Evolutionary conservation across 78 protist species (phyloP).

Genomic region (Planoprotostelium fungivorum): DNA sequence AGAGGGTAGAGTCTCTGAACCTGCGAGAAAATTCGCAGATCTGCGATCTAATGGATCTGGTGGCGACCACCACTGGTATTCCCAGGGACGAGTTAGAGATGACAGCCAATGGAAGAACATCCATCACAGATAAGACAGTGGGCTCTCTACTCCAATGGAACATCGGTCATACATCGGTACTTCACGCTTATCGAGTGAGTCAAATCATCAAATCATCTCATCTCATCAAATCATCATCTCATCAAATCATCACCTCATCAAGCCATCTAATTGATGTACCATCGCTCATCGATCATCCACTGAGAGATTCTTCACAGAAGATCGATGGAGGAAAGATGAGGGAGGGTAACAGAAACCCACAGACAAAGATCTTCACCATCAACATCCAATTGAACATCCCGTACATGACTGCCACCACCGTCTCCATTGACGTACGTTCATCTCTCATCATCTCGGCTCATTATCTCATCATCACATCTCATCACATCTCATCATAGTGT

Average conservation of each 20-base stretch:
- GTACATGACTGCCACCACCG: neutral
- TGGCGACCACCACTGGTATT: neutral
- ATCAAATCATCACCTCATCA: too few relatives aligned
- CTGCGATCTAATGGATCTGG: neutral
- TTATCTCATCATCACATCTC: too few relatives aligned
- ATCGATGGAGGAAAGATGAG: too few relatives aligned
- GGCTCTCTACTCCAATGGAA: neutral
- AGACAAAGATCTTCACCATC: neutral
- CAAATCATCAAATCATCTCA: too few relatives aligned
- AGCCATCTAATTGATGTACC: too few relatives aligned
- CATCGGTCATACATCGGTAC: neutral
- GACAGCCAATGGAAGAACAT: neutral
- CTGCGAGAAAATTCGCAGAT: neutral
- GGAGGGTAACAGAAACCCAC: too few relatives aligned
- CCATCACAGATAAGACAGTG: neutral
- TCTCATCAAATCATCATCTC: too few relatives aligned
- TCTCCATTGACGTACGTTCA: neutral
- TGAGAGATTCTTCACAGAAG: too few relatives aligned
- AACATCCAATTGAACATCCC: neutral
- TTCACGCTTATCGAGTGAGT: neutral
- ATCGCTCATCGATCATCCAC: too few relatives aligned
- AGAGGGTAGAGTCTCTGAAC: neutral
- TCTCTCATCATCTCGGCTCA: neutral
- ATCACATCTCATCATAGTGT: too few relatives aligned
- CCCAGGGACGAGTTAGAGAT: neutral